Evolutionary conservation across 2,329 filamentous ascomycete species (phyloP).

Genomic region (Basipetospora sp.): DNA sequence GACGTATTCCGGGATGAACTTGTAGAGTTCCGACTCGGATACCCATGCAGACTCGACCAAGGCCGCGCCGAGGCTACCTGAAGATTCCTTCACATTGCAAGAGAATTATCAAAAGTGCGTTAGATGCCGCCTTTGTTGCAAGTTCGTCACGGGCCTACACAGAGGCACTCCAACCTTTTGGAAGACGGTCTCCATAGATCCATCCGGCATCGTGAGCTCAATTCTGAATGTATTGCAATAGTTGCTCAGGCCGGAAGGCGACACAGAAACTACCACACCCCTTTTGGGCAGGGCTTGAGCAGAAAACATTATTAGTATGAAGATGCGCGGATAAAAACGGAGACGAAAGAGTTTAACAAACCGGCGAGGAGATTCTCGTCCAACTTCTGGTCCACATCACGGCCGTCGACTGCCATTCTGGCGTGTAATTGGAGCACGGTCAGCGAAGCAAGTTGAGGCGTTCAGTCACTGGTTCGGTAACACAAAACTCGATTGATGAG

Average conservation of each 20-base stretch:
- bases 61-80: neutral
- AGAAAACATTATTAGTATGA: neutral
- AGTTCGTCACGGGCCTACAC: no score
- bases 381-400: constrained; percentile 9
- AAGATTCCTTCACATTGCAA: neutral
- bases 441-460: no score
- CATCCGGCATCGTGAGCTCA: constrained; percentile 7
- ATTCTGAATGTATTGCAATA: constrained; percentile 8
- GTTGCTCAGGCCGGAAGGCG: constrained; percentile 10
- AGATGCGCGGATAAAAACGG: neutral
- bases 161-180: neutral
- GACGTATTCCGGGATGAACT: constrained; percentile 12
- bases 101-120: no score
- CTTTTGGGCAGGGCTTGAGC: constrained; percentile 9
- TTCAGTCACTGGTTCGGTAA: no score
- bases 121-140: no score
- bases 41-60: constrained; percentile 11
- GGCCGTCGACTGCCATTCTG: constrained; percentile 10
- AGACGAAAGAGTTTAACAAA: no score
- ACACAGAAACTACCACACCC: constrained; percentile 11
- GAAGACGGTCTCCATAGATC: neutral
- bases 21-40: constrained; percentile 11
- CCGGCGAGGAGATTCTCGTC: constrained; percentile 10
- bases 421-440: no score
- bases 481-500: no score